Conservation (phyloP, 2,329 filamentous ascomycete species). For the Scolecobasidium constrictum region DNA sequence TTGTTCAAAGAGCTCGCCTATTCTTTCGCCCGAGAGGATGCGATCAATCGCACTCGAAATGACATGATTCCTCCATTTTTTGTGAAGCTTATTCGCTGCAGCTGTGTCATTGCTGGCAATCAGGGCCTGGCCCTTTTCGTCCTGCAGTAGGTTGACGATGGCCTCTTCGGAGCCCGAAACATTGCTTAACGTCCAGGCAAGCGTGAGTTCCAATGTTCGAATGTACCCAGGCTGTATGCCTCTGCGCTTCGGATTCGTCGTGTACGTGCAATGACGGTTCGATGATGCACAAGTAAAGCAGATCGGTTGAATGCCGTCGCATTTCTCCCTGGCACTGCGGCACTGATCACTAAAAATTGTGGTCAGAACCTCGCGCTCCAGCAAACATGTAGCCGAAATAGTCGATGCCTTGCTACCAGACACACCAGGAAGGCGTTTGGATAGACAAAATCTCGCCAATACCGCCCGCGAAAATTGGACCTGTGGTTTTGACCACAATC, state of each 20-base stretch:
- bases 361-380: too few relatives aligned
- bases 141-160: constrained; percentile 43
- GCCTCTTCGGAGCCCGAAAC: constrained; percentile 48
- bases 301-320: constrained; percentile 55
- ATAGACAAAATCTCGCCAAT: constrained; percentile 13
- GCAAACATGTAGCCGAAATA: too few relatives aligned
- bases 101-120: constrained; percentile 42
- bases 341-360: constrained; percentile 66
- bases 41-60: constrained; percentile 53
- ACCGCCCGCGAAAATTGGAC: constrained; percentile 16
- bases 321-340: constrained; percentile 57
- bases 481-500: constrained; percentile 17
- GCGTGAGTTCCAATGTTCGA: constrained; percentile 57
- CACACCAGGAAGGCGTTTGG: constrained; percentile 44
- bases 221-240: constrained; percentile 75
- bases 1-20: not conserved
- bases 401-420: too few relatives aligned
- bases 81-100: constrained; percentile 47
- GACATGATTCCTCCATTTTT: constrained; percentile 51
- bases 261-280: constrained; percentile 58
- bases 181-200: constrained; percentile 55
- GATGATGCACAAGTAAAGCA: constrained; percentile 57
- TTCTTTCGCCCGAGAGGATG: constrained; percentile 38
- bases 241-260: constrained; percentile 62
- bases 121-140: constrained; percentile 34